These are phyloP conservation scores for Pisolithus tinctorius DNA, from an alignment of 768 basidiomycete genomes.

Conservation along the genomic window DNA sequence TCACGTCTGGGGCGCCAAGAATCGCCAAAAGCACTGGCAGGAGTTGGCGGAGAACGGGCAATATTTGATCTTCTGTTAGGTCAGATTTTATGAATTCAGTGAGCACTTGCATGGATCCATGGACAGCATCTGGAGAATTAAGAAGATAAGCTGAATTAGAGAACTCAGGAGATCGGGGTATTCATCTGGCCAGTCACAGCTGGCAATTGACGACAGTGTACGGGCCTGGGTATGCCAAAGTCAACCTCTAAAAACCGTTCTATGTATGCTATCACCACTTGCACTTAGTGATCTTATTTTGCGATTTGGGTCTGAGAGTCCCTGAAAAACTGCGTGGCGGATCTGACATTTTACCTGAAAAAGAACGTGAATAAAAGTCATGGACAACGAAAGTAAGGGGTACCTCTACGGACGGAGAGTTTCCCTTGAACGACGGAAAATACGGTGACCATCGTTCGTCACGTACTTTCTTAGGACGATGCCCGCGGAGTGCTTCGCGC, in stretches of 20 bases:
- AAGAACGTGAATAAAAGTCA: conserved; percentile 5
- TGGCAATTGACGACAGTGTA: conserved; percentile 81
- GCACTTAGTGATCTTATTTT: conserved; percentile 86
- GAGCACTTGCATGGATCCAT: conserved; percentile 95
- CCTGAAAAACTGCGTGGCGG: conserved; percentile 69
- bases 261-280: conserved; percentile 22
- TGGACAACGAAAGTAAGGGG: conserved; percentile 1
- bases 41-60: conserved; percentile 85
- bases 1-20: conserved; percentile 68
- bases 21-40: conserved; percentile 81
- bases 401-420: conserved; percentile 68
- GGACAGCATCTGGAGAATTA: conserved; percentile 65
- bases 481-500: conserved; percentile 73
- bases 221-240: conserved; percentile 54
- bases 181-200: conserved; percentile 95
- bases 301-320: conserved; percentile 76
- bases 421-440: conserved; percentile 71
- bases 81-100: conserved; percentile 92
- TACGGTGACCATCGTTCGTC: conserved; percentile 85
- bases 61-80: conserved; percentile 88
- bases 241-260: conserved; percentile 4
- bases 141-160: conserved; percentile 72
- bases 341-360: conserved; percentile 72
- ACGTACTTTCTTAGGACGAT: conserved; percentile 86
- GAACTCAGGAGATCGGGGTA: conserved; percentile 80